These are phyloP conservation scores for Rhipidocladum racemiflorum DNA, from an alignment of 176 grass and related monocot genomes.

Conservation along the genomic window DNA sequence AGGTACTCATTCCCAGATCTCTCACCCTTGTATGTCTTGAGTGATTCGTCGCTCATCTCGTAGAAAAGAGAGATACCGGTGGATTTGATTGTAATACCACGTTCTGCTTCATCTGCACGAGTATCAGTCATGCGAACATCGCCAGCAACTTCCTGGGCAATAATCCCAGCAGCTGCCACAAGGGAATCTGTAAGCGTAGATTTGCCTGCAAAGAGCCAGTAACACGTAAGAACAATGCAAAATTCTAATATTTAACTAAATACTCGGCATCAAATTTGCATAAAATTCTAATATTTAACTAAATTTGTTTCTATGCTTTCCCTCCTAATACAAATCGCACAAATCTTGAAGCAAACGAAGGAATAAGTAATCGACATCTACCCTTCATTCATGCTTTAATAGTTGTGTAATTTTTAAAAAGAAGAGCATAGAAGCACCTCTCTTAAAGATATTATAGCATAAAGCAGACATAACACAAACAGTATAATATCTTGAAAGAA, in stretches of 20 bases:
- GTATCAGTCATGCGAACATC: slow-evolving; percentile 71
- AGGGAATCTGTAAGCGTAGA: slow-evolving; percentile 66
- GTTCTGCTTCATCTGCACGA: slow-evolving; percentile 56
- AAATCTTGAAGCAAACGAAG: no score
- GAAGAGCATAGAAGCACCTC: no score
- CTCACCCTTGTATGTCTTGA: slow-evolving; percentile 50
- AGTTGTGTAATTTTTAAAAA: no score
- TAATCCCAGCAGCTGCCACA: slow-evolving; percentile 64
- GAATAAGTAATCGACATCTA: no score
- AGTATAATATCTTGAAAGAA: neutral
- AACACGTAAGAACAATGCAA: neutral
- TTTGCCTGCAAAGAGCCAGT: slow-evolving; percentile 38
- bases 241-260: neutral
- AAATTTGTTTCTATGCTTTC: no score
- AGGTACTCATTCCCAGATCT: slow-evolving; percentile 49
- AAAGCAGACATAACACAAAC: neutral
- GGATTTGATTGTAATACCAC: slow-evolving; percentile 66
- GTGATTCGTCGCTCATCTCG: slow-evolving; percentile 48
- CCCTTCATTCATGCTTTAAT: no score
- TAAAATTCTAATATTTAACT: no score
- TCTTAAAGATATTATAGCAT: no score
- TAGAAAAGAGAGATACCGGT: slow-evolving; percentile 63
- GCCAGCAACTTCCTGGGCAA: slow-evolving; percentile 54
- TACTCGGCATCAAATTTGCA: neutral
- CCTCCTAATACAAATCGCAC: no score